Evolutionary conservation across 768 basidiomycete genomes (phyloP), one percentile per base, ranked within the genome.

Genomic region (Panellus pusillus): DNA sequence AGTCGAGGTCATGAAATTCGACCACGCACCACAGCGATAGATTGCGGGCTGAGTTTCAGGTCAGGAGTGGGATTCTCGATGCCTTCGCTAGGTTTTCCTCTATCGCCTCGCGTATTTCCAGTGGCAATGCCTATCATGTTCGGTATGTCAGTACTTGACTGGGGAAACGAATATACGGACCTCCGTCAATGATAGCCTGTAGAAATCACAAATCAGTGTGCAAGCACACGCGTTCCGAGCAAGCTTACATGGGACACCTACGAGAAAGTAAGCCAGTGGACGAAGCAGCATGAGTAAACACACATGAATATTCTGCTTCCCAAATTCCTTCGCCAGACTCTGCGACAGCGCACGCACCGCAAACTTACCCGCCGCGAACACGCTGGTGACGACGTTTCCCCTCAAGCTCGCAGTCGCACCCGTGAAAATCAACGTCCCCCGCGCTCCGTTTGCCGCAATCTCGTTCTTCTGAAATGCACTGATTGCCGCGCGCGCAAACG

Each of bases 121-220:
- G 69, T 72, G 55, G 69, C 51, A 50, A 77, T 77, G 19, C 60
- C 72, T 78, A 42, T 32, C 24, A 24, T 45, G 27, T 36, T 43
- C 20, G 19, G 7, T 8, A 37, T 20, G 19, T 37, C 15, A 51
- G 18, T 29, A 43, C 12, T n/a, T n/a, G n/a, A n/a, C n/a, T n/a
- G n/a, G 27, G 7, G 46, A 27, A 28, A 45, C 19, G 36, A 47
- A 6, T 35, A 27, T 27, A 54, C 72, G 40, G 59, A 79, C 74
- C 72, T 61, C 89, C 89, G 58, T 91, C 89, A 44, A 90, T 86
- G 55, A 89, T 79, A 37, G 78, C 76, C 84, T 90, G 48, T 40
- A 32, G 31, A 13, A 32, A 7, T 32, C 31, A 38, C 38, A 18
- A 20, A 39, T 17, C 11, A 13, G 14, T 31, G 19, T 40, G 3